These are phyloP conservation scores for Hydnomerulius pinastri DNA, from an alignment of 768 basidiomycete species.

Conservation along the genomic window DNA sequence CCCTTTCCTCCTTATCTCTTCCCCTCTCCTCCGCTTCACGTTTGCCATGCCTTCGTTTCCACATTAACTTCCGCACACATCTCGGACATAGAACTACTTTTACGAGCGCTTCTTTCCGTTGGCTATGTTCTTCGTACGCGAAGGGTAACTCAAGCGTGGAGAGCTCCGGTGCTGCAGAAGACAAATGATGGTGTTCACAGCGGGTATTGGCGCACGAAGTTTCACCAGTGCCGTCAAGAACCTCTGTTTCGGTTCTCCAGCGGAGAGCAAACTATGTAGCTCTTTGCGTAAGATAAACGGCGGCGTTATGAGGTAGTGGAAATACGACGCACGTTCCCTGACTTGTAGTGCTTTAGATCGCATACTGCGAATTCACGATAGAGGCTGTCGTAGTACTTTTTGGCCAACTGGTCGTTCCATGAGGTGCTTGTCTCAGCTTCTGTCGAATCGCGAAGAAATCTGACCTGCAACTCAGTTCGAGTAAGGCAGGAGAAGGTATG, in stretches of 20 bases:
- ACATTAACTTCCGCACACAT: slow-evolving; percentile 85
- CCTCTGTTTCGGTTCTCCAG: slow-evolving; percentile 93
- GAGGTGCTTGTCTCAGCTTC: slow-evolving; percentile 16
- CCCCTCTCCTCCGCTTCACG: slow-evolving; percentile 19
- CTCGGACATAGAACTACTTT: slow-evolving; percentile 84
- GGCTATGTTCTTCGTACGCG: slow-evolving; percentile 78
- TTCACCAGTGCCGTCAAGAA: slow-evolving; percentile 83
- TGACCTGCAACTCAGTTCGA: slow-evolving; percentile 28
- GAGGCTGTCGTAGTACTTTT: slow-evolving; percentile 84
- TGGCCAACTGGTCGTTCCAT: slow-evolving; percentile 87
- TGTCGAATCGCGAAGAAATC: slow-evolving; percentile 71
- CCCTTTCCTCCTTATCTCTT: neutral
- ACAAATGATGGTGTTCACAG: slow-evolving; percentile 62
- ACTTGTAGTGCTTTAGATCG: slow-evolving; percentile 95
- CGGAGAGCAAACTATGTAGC: slow-evolving; percentile 75
- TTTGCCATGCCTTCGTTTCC: slow-evolving; percentile 76
- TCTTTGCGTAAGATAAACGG: neutral
- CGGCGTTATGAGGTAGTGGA: neutral
- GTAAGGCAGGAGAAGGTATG: neutral
- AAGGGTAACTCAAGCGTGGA: slow-evolving; percentile 90
- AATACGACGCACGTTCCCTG: slow-evolving; percentile 66
- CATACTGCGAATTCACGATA: slow-evolving; percentile 93
- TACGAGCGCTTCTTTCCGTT: slow-evolving; percentile 78
- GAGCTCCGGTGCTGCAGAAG: slow-evolving; percentile 39
- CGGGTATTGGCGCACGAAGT: slow-evolving; percentile 88